phyloP scores from a whole-genome alignment of 768 basidiomycete genomes.

The Tulasnella calospora region DNA sequence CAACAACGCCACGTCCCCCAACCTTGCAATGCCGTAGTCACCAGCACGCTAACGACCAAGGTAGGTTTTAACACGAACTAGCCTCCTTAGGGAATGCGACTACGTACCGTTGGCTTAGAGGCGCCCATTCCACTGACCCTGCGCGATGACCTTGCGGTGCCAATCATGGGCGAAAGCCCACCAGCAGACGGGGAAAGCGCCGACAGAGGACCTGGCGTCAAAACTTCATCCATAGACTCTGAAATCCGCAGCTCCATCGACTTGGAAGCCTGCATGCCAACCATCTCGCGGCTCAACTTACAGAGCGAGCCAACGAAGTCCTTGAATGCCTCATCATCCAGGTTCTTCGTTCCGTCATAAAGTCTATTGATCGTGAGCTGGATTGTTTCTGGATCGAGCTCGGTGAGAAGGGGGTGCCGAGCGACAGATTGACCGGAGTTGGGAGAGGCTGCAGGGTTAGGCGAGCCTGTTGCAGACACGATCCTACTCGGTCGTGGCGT shows the following conservation, averaged over 20 bases:
- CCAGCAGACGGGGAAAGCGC: neutral
- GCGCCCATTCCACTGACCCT: slow-evolving; percentile 86
- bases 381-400: slow-evolving; percentile 71
- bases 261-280: slow-evolving; percentile 63
- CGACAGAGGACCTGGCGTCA: neutral
- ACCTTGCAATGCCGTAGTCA: slow-evolving; percentile 88
- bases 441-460: neutral
- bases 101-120: slow-evolving; percentile 66
- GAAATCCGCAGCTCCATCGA: neutral
- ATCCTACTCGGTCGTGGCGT: slow-evolving; percentile 24
- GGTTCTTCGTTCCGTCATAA: slow-evolving; percentile 77
- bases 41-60: slow-evolving; percentile 60
- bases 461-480: neutral
- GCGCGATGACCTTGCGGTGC: slow-evolving; percentile 45
- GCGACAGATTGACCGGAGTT: slow-evolving; percentile 19
- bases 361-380: slow-evolving; percentile 70
- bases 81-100: neutral
- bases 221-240: slow-evolving; percentile 26
- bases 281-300: slow-evolving; percentile 85
- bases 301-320: slow-evolving; percentile 77
- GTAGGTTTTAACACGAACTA: slow-evolving; percentile 13
- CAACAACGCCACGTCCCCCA: slow-evolving; percentile 70
- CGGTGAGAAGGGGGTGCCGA: slow-evolving; percentile 61
- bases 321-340: slow-evolving; percentile 78
- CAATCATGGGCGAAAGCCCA: slow-evolving; percentile 6